phyloP scores from a whole-genome alignment of 108 stramenopile species.

The Nitzschia palea region DNA sequence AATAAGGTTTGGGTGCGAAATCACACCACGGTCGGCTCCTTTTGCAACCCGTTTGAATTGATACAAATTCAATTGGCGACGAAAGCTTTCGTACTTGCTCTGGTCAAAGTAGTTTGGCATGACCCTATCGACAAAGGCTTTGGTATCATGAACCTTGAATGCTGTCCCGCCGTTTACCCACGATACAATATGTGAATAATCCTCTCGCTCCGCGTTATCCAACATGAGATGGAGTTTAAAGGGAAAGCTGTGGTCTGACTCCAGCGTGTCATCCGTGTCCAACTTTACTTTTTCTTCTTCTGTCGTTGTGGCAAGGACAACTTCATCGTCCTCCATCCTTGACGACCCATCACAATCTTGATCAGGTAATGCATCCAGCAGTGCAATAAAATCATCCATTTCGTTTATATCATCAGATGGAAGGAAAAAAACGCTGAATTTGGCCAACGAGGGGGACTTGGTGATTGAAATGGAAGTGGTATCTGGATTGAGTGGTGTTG shows the following conservation, averaged over 20 bases:
- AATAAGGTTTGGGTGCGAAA: background rate
- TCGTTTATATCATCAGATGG: too few relatives aligned
- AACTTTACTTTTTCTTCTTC: constrained; percentile 7
- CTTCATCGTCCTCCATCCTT: too few relatives aligned
- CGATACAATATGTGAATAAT: constrained; percentile 37
- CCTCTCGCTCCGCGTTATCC: constrained; percentile 16
- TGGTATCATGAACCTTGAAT: constrained; percentile 53
- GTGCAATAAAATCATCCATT: too few relatives aligned
- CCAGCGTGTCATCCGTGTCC: background rate
- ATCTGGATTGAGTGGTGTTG: too few relatives aligned
- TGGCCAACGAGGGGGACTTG: too few relatives aligned
- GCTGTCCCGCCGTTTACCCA: constrained; percentile 56
- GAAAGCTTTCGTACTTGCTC: constrained; percentile 50
- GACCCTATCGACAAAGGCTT: constrained; percentile 51
- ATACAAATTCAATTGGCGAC: constrained; percentile 58
- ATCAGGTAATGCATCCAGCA: too few relatives aligned
- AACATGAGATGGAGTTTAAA: constrained; percentile 21
- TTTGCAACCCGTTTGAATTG: background rate
- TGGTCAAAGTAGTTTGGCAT: constrained; percentile 73
- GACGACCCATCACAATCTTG: too few relatives aligned
- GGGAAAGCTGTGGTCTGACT: constrained; percentile 18
- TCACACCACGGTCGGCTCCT: background rate
- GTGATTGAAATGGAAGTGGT: too few relatives aligned
- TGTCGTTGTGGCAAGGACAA: too few relatives aligned
- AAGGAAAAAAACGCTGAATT: too few relatives aligned